Evolutionary conservation across 2,329 filamentous ascomycete genomes (phyloP).

Genomic region (Juglanconis sp.): DNA sequence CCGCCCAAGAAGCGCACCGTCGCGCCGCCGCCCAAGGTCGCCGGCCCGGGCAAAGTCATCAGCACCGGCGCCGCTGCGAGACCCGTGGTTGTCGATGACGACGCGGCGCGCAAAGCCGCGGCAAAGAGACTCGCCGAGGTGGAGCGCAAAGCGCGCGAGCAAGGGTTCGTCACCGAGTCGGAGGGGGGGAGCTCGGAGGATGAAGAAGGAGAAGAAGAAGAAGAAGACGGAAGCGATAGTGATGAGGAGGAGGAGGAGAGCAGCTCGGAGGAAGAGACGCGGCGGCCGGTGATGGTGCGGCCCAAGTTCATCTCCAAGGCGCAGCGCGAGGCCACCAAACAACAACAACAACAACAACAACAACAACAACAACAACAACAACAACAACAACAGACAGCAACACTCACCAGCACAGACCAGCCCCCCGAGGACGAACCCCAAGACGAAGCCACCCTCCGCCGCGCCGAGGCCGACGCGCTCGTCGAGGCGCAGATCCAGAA

Average conservation of each 20-base stretch:
- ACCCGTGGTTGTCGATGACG: constrained; percentile 40
- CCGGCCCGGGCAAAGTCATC: constrained; percentile 55
- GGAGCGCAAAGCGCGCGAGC: constrained; percentile 52
- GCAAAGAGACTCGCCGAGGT: constrained; percentile 39
- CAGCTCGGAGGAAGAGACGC: constrained; percentile 55
- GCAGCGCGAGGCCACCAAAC: constrained; percentile 38
- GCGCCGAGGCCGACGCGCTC: constrained; percentile 71
- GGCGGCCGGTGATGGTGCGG: constrained; percentile 55
- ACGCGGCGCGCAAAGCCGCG: constrained; percentile 46
- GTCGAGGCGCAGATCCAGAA: constrained; percentile 87
- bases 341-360: not conserved
- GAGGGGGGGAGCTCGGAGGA: constrained; percentile 33
- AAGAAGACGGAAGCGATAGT: constrained; percentile 30
- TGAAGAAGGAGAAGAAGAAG: constrained; percentile 37
- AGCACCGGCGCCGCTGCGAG: constrained; percentile 45
- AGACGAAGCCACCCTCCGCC: constrained; percentile 57
- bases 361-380: not conserved
- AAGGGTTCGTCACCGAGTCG: constrained; percentile 61
- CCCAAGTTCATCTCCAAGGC: constrained; percentile 63
- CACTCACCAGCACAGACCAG: constrained; percentile 6
- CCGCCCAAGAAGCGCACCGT: constrained; percentile 33
- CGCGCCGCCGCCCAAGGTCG: constrained; percentile 54
- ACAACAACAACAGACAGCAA: not conserved
- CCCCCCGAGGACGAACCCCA: constrained; percentile 29
- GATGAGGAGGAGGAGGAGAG: constrained; percentile 42